These are phyloP conservation scores for Plenodomus biglobosus DNA, from an alignment of 2,329 filamentous ascomycete genomes.

Conservation along the genomic window DNA sequence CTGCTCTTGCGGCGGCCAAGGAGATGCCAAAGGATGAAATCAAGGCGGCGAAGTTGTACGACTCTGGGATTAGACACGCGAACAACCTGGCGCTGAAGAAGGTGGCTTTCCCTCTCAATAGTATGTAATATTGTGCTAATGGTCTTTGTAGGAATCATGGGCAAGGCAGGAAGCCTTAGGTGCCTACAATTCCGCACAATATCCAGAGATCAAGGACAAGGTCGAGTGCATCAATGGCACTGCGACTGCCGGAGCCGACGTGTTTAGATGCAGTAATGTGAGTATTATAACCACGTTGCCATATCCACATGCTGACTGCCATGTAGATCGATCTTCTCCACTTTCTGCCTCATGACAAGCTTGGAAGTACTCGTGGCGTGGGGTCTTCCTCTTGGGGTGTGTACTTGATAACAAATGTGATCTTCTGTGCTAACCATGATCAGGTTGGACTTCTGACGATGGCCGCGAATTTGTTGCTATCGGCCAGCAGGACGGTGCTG, in stretches of 20 bases:
- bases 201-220: slow-evolving; percentile 37
- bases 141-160: slow-evolving; percentile 39
- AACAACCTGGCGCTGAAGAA: slow-evolving; percentile 41
- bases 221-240: slow-evolving; percentile 43
- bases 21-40: slow-evolving; percentile 41
- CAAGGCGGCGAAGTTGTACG: slow-evolving; percentile 42
- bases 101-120: slow-evolving; percentile 14
- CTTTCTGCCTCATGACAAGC: slow-evolving; percentile 57
- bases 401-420: background rate
- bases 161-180: slow-evolving; percentile 38
- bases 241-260: slow-evolving; percentile 39
- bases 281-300: background rate
- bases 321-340: slow-evolving; percentile 57
- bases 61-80: slow-evolving; percentile 44
- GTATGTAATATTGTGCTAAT: slow-evolving; percentile 18
- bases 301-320: slow-evolving; percentile 2
- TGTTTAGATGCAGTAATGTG: slow-evolving; percentile 40
- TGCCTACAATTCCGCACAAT: slow-evolving; percentile 38
- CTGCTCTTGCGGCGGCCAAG: slow-evolving; percentile 38
- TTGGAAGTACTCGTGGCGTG: slow-evolving; percentile 52
- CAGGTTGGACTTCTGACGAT: slow-evolving; percentile 53
- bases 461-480: slow-evolving; percentile 59
- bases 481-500: slow-evolving; percentile 57
- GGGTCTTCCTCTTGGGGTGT: slow-evolving; percentile 53
- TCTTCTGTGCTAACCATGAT: slow-evolving; percentile 3